phyloP scores from a whole-genome alignment of 768 basidiomycete genomes.

The Xerocomellus dryophilus region DNA sequence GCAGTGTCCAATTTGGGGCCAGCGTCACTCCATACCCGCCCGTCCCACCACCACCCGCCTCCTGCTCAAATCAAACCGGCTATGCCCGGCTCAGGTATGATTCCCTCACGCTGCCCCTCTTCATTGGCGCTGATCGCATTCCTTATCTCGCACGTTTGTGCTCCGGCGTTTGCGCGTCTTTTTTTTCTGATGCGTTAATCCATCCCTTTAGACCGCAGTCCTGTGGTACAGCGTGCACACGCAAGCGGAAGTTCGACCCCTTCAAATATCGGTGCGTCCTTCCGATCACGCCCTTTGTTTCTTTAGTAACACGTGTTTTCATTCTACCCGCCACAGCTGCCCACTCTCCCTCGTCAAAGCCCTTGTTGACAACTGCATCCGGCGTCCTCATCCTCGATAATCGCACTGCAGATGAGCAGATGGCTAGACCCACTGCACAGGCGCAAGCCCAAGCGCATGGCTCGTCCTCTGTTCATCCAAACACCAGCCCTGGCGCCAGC shows the following conservation, averaged over 20 bases:
- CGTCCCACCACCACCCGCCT: conserved; percentile 28
- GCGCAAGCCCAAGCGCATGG: conserved; percentile 16
- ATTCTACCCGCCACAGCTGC: conserved; percentile 15
- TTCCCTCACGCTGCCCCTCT: not conserved
- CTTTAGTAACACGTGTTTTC: conserved; percentile 5
- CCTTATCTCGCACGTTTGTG: not conserved
- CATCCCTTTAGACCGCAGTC: conserved; percentile 26
- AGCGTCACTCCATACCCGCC: conserved; percentile 26
- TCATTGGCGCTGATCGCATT: conserved; percentile 1
- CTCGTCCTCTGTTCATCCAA: conserved; percentile 18
- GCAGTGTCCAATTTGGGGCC: conserved; percentile 25
- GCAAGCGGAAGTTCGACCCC: conserved; percentile 24
- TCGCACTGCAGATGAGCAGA: conserved; percentile 31
- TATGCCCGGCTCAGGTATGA: conserved; percentile 32
- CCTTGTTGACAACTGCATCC: conserved; percentile 23
- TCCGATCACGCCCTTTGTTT: not conserved
- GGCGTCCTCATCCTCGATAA: conserved; percentile 31
- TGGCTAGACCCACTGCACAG: conserved; percentile 20
- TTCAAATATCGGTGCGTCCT: conserved; percentile 25
- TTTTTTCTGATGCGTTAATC: conserved; percentile 10
- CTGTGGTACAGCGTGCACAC: conserved; percentile 28
- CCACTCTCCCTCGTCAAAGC: conserved; percentile 28
- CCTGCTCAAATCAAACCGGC: conserved; percentile 31
- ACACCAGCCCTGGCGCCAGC: conserved; percentile 19
- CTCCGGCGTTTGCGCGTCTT: not conserved